Evolutionary conservation across 2,329 filamentous ascomycete species (phyloP).

Genomic region (Thielaviopsis musarum): DNA sequence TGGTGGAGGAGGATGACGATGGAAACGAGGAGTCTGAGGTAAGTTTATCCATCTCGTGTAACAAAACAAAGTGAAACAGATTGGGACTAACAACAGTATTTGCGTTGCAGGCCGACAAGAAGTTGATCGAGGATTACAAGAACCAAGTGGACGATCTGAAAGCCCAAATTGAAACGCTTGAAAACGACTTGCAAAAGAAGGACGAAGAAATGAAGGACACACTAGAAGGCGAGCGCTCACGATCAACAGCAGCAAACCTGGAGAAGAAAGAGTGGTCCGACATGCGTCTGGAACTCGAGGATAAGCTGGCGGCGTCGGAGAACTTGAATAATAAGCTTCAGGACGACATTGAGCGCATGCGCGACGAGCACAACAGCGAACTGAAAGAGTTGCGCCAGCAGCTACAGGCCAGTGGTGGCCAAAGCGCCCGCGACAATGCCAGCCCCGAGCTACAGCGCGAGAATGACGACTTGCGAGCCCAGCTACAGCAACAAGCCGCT

Average conservation of each 20-base stretch:
- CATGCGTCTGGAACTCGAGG: constrained; percentile 49
- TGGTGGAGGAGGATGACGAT: constrained; percentile 90
- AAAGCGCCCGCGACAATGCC: background rate
- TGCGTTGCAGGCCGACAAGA: constrained; percentile 5
- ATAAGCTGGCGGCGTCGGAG: constrained; percentile 56
- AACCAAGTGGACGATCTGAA: constrained; percentile 68
- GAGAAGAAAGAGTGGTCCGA: constrained; percentile 60
- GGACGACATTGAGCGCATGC: constrained; percentile 58
- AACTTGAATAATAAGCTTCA: constrained; percentile 65
- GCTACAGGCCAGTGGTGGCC: constrained; percentile 24
- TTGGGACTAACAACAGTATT: background rate
- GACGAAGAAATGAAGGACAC: constrained; percentile 50
- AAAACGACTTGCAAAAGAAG: constrained; percentile 51
- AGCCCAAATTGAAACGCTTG: constrained; percentile 56
- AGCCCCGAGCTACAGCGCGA: constrained; percentile 40
- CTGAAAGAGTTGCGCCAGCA: constrained; percentile 47
- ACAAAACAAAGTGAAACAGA: background rate
- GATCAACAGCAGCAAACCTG: constrained; percentile 31
- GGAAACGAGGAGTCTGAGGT: constrained; percentile 26
- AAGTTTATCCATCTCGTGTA: constrained; percentile 12
- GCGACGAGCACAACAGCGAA: constrained; percentile 47
- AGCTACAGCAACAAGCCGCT: constrained; percentile 57
- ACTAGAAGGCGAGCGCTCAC: constrained; percentile 40
- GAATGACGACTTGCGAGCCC: constrained; percentile 49
- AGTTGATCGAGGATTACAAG: constrained; percentile 38